Percentiles rank a stretch among this genome's conserved stretches.
Evolutionary conservation across 495 filamentous ascomycete species (phyloP).

Genomic region (Usnea hakonensis): DNA sequence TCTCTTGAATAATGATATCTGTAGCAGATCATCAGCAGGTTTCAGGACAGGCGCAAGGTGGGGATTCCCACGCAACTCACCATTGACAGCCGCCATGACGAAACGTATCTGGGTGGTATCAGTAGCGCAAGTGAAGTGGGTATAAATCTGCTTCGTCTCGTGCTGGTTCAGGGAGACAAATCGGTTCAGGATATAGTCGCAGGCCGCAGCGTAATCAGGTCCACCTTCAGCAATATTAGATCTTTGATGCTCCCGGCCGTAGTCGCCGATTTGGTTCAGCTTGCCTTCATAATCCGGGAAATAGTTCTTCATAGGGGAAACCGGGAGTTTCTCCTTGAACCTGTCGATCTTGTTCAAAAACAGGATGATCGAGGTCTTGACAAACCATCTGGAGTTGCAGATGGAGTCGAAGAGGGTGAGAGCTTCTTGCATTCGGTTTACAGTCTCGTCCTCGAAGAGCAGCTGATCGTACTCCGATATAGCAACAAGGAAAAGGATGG

Average conservation of each 20-base stretch:
- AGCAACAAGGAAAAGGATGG: conserved; percentile 95
- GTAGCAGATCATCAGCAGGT: conserved; percentile 18
- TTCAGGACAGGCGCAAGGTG: not conserved
- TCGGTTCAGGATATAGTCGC: conserved; percentile 94
- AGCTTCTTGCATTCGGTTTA: conserved; percentile 99
- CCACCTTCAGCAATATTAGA: conserved; percentile 49
- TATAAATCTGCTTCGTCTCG: conserved; percentile 99
- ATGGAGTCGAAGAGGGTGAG: conserved; percentile 98
- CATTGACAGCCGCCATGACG: conserved; percentile 99
- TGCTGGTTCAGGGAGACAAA: conserved; percentile 97
- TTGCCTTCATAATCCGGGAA: conserved; percentile 91
- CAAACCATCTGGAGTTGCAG: conserved; percentile 98
- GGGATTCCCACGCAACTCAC: conserved; percentile 53
- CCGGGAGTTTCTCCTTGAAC: conserved; percentile 98
- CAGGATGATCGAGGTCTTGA: conserved; percentile 97
- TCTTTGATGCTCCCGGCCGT: conserved; percentile 41
- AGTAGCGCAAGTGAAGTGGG: conserved; percentile 97
- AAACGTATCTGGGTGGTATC: conserved; percentile 98
- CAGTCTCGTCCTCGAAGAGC: conserved; percentile 80
- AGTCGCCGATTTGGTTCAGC: conserved; percentile 31
- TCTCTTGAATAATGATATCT: conserved; percentile 99
- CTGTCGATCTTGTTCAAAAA: conserved; percentile 99
- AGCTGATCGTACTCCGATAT: conserved; percentile 99
- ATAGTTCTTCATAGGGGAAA: conserved; percentile 99
- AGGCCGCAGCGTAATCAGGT: conserved; percentile 84